Evolutionary conservation across 192 early-diverging fungal species (phyloP).

Genomic region (Spinellus fusiger): DNA sequence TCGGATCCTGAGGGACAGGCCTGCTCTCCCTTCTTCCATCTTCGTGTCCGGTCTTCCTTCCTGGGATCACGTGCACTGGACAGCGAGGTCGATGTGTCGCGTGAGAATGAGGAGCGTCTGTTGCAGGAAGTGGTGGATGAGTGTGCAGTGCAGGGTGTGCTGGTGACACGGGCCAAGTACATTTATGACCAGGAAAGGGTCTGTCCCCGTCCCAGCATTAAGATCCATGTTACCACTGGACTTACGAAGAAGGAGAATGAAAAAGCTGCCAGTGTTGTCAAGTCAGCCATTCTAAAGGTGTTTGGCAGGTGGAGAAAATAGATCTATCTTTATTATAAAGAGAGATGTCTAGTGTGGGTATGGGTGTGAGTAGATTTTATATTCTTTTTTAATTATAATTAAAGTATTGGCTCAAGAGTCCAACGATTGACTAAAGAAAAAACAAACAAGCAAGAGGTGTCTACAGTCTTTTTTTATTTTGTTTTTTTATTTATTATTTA

Average conservation of each 20-base stretch:
- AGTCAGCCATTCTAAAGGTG: constrained; percentile 60
- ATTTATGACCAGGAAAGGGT: constrained; percentile 73
- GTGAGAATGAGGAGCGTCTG: constrained; percentile 69
- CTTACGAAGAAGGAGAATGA: constrained; percentile 82
- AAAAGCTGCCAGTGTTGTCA: constrained; percentile 72
- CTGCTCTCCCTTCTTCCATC: constrained; percentile 66
- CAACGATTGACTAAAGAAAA: too few relatives aligned
- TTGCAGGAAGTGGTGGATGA: constrained; percentile 82
- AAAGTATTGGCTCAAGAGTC: too few relatives aligned
- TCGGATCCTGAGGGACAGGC: constrained; percentile 1
- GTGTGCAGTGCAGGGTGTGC: constrained; percentile 68
- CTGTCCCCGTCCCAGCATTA: constrained; percentile 74
- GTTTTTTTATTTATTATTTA: too few relatives aligned
- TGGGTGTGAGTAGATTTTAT: too few relatives aligned
- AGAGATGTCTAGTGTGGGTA: too few relatives aligned
- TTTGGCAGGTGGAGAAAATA: constrained; percentile 34
- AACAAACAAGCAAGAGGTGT: too few relatives aligned
- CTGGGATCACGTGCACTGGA: constrained; percentile 8
- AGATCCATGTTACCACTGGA: constrained; percentile 68
- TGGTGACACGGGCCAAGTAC: constrained; percentile 86
- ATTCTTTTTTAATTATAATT: too few relatives aligned
- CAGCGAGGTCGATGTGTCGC: constrained; percentile 19
- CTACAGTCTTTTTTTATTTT: too few relatives aligned
- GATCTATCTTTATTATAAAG: too few relatives aligned
- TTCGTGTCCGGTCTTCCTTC: constrained; percentile 51